phyloP scores from a whole-genome alignment of 495 filamentous ascomycete genomes.

The Apiosordaria backusii region DNA sequence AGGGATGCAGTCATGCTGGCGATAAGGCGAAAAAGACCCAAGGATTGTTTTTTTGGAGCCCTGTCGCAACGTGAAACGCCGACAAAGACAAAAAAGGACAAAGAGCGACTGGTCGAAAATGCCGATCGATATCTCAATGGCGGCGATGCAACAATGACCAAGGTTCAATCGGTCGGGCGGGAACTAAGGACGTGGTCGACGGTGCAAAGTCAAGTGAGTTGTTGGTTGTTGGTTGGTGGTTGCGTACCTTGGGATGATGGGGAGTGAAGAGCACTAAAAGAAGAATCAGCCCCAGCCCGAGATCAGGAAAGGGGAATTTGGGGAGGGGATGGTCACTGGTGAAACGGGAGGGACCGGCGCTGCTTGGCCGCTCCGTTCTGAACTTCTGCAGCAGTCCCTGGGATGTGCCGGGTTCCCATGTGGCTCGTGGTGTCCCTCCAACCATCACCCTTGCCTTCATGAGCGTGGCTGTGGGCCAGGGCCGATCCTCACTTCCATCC shows the following conservation, averaged over 20 bases:
- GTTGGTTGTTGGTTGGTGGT: not conserved
- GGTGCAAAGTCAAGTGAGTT: not conserved
- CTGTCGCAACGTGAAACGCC: conserved; percentile 9
- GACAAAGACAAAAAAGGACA: not conserved
- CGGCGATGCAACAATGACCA: not conserved
- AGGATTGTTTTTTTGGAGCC: conserved; percentile 9
- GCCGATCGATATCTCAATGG: conserved; percentile 2
- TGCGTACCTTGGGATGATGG: conserved; percentile 4
- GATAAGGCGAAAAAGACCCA: conserved; percentile 1
- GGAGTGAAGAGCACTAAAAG: not conserved
- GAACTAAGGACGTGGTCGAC: not conserved
- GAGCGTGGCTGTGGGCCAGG: not conserved
- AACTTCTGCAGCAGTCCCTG: not conserved
- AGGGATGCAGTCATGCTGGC: conserved; percentile 61
- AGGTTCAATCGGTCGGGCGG: not conserved
- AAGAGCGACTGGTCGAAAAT: conserved; percentile 1
- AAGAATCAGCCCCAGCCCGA: not conserved
- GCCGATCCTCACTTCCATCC: conserved; percentile 2
- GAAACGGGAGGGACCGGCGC: conserved; percentile 6
- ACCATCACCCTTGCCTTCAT: not conserved
- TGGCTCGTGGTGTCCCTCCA: not conserved
- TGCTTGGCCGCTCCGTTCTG: not conserved
- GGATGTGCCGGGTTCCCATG: conserved; percentile 1
- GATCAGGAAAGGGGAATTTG: not conserved
- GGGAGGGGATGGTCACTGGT: not conserved